phyloP scores from a whole-genome alignment of 306 rosid species.

The Cajanus cajan region DNA sequence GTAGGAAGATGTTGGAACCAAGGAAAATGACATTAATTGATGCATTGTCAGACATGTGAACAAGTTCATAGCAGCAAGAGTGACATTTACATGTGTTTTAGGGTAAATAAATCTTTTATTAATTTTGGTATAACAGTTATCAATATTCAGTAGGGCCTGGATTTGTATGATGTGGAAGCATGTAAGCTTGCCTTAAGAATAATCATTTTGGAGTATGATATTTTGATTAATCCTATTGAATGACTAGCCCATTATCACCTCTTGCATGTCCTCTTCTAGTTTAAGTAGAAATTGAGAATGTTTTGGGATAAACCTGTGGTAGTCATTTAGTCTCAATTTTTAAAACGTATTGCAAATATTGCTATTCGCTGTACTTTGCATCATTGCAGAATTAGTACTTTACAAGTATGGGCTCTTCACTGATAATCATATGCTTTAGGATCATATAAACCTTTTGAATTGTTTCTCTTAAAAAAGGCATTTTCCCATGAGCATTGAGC shows the following conservation, averaged over 20 bases:
- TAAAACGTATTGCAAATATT: neutral
- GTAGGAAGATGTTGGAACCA: conserved; percentile 13
- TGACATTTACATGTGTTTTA: neutral
- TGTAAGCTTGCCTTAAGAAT: neutral
- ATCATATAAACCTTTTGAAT: neutral
- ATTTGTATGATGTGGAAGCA: neutral
- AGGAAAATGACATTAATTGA: neutral
- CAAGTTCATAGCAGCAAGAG: neutral
- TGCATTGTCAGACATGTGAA: neutral
- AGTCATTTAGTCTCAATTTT: neutral
- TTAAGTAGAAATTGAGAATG: neutral
- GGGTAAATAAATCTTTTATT: neutral
- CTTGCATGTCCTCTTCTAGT: conserved; percentile 10
- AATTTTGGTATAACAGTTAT: neutral
- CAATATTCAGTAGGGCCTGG: conserved; percentile 6
- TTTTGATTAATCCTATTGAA: neutral
- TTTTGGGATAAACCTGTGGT: neutral
- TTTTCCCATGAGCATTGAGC: neutral
- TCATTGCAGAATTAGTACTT: neutral
- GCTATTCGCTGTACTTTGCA: neutral
- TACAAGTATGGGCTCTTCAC: neutral
- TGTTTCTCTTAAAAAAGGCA: neutral
- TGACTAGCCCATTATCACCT: neutral
- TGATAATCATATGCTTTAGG: neutral
- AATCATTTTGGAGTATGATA: neutral